These are phyloP conservation scores for Pleurozium schreberi DNA, from an alignment of 225 moss, liverwort and hornwort genomes.

Conservation along the genomic window DNA sequence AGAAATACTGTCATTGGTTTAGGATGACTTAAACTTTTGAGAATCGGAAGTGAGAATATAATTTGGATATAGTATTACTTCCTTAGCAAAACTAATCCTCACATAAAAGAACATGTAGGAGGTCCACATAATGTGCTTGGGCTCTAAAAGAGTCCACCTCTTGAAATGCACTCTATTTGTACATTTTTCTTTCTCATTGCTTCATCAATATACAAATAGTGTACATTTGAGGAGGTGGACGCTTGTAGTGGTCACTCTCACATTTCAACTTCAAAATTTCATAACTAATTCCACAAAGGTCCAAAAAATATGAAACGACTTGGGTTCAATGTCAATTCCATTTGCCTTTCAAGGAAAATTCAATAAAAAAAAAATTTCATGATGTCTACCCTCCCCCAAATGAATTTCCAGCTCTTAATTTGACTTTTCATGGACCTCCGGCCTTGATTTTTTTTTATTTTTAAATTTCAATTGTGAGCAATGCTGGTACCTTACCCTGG, in stretches of 20 bases:
- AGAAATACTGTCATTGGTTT: too few relatives aligned
- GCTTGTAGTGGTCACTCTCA: rapidly evolving
- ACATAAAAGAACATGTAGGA: not conserved
- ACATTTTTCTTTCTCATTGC: not conserved
- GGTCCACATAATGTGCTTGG: rapidly evolving
- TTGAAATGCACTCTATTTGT: rapidly evolving
- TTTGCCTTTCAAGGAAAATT: not conserved
- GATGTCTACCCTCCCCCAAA: not conserved
- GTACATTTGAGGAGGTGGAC: rapidly evolving
- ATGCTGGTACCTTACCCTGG: not conserved
- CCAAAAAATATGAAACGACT: not conserved
- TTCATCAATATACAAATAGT: not conserved
- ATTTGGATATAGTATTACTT: too few relatives aligned
- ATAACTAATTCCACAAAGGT: not conserved
- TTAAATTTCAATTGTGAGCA: not conserved
- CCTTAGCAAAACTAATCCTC: not conserved
- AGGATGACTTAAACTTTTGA: too few relatives aligned
- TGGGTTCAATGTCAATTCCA: not conserved
- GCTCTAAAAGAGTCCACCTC: not conserved
- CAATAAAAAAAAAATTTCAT: too few relatives aligned
- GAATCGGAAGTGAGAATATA: too few relatives aligned
- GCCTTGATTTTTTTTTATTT: too few relatives aligned
- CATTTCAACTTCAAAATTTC: not conserved
- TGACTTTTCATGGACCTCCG: not conserved
- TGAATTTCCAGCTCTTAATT: not conserved